Evolutionary conservation across 257 asterid species (phyloP).

Genomic region (Plantago major): DNA sequence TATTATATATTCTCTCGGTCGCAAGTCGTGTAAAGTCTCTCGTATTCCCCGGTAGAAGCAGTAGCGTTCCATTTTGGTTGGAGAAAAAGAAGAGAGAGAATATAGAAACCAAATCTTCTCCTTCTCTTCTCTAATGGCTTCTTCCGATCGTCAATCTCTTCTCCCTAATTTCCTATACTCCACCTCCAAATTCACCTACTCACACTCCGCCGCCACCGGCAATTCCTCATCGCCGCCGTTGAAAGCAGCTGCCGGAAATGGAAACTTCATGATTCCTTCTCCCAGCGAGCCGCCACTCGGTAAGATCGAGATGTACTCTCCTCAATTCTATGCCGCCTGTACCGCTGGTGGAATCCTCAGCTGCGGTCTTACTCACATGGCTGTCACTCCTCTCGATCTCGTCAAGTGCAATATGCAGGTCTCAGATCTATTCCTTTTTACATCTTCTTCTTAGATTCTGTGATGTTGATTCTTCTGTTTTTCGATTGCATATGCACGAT

Average conservation of each 20-base stretch:
- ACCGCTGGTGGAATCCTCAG: slow-evolving; percentile 85
- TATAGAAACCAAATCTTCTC: too few species aligned
- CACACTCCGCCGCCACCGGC: slow-evolving; percentile 19
- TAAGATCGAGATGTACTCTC: slow-evolving; percentile 79
- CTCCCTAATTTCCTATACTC: too few species aligned
- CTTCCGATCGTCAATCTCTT: too few species aligned
- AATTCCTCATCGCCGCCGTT: slow-evolving; percentile 2
- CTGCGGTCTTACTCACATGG: slow-evolving; percentile 91
- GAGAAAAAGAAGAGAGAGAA: too few species aligned
- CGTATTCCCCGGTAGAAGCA: too few species aligned
- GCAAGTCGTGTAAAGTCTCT: too few species aligned
- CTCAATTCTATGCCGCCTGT: slow-evolving; percentile 79
- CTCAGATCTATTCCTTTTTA: slow-evolving; percentile 29
- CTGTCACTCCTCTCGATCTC: slow-evolving; percentile 95
- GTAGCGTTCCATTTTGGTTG: too few species aligned
- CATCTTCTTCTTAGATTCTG: neutral
- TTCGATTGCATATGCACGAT: neutral
- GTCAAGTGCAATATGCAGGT: slow-evolving; percentile 99
- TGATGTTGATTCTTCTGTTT: too few species aligned
- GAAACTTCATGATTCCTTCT: slow-evolving; percentile 52
- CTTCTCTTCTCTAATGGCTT: too few species aligned
- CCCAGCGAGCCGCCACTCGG: slow-evolving; percentile 54
- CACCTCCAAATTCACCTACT: too few species aligned
- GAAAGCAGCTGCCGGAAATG: slow-evolving; percentile 5
- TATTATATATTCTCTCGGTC: too few species aligned